Evolutionary conservation across 371 early-diverging fungal genomes (phyloP).

Genomic region (Mortierella sp.): DNA sequence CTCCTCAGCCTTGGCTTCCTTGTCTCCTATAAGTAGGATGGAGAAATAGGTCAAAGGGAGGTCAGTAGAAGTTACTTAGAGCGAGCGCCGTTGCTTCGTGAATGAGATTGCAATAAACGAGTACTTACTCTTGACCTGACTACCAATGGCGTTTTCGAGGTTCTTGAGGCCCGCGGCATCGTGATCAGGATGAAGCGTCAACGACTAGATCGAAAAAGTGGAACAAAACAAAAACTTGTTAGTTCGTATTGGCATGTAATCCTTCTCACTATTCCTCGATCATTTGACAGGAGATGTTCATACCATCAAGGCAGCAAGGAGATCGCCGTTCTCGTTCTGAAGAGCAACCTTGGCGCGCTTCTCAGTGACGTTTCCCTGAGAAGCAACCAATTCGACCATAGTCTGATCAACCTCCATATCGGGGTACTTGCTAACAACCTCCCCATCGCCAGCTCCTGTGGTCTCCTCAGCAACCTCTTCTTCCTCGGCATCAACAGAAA

Average conservation of each 20-base stretch:
- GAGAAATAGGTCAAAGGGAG: not conserved
- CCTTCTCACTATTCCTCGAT: not conserved
- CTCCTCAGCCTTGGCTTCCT: constrained; percentile 53
- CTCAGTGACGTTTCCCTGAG: constrained; percentile 71
- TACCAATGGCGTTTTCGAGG: constrained; percentile 49
- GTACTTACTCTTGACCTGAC: constrained; percentile 47
- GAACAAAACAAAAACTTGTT: not conserved
- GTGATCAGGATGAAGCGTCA: constrained; percentile 56
- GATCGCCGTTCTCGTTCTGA: constrained; percentile 69
- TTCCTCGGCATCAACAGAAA: constrained; percentile 63
- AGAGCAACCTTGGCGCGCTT: constrained; percentile 71
- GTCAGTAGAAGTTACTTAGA: not conserved
- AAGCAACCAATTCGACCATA: constrained; percentile 67
- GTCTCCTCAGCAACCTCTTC: constrained; percentile 59
- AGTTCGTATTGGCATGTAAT: not conserved
- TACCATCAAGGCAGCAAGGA: constrained; percentile 78
- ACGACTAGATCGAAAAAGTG: constrained; percentile 18
- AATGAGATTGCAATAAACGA: not conserved
- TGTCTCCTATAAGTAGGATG: constrained; percentile 28
- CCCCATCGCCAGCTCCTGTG: constrained; percentile 16
- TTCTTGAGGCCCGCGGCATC: constrained; percentile 49
- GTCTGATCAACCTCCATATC: constrained; percentile 59
- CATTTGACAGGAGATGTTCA: not conserved
- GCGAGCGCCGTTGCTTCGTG: not conserved
- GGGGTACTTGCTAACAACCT: constrained; percentile 44